Evolutionary conservation across 2,329 filamentous ascomycete species (phyloP).

Genomic region (Ophiostoma triangulosporum): DNA sequence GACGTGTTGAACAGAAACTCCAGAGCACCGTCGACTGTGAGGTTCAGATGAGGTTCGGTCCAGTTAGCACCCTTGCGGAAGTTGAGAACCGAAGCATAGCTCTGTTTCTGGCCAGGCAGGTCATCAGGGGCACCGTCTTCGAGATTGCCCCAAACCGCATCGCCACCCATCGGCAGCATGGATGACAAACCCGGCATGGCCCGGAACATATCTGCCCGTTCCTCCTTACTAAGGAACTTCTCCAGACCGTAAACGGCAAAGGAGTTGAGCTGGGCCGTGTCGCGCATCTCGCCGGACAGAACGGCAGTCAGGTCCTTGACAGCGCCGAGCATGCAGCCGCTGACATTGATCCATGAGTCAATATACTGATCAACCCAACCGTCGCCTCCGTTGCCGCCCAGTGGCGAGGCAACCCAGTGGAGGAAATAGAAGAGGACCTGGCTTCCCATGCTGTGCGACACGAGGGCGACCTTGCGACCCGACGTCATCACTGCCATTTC

Average conservation of each 20-base stretch:
- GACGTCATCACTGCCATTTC: constrained; percentile 66
- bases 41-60: constrained; percentile 54
- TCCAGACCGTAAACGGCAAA: constrained; percentile 96
- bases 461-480: constrained; percentile 67
- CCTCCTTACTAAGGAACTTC: constrained; percentile 82
- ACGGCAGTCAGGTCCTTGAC: constrained; percentile 83
- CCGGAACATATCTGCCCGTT: constrained; percentile 85
- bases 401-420: constrained; percentile 64
- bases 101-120: constrained; percentile 53
- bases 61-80: constrained; percentile 57
- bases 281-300: constrained; percentile 93
- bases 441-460: constrained; percentile 95
- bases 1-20: constrained; percentile 64
- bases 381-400: constrained; percentile 67
- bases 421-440: constrained; percentile 79
- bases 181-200: constrained; percentile 94
- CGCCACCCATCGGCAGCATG: constrained; percentile 90
- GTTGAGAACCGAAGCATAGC: constrained; percentile 71
- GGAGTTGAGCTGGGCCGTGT: constrained; percentile 89
- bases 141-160: constrained; percentile 86
- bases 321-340: constrained; percentile 92
- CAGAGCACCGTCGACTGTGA: constrained; percentile 69
- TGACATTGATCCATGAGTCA: constrained; percentile 96
- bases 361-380: constrained; percentile 84
- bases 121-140: constrained; percentile 78